These are phyloP conservation scores for Sordariomycetes sp. DNA, from an alignment of 2,329 filamentous ascomycete species.

Conservation along the genomic window DNA sequence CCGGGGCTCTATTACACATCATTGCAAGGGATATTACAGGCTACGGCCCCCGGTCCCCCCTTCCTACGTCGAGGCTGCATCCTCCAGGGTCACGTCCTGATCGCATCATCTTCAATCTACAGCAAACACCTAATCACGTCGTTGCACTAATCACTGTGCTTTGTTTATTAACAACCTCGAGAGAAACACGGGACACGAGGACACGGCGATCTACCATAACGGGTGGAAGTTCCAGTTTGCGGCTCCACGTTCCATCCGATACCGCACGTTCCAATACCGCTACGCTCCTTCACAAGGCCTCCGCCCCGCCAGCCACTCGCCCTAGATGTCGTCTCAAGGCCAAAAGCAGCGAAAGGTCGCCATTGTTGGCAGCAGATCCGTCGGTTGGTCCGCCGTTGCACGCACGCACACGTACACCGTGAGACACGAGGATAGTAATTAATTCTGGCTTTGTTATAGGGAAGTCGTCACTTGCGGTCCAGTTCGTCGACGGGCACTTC, in stretches of 20 bases:
- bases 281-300: not conserved
- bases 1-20: not conserved
- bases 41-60: not conserved
- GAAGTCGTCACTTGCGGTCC: conserved; percentile 94
- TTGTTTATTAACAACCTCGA: too few species aligned
- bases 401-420: not conserved
- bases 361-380: conserved; percentile 87
- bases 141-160: too few species aligned
- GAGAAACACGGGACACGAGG: too few species aligned
- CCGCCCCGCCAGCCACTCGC: not conserved
- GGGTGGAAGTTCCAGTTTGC: not conserved
- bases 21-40: not conserved
- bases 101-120: too few species aligned
- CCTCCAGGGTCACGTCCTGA: not conserved
- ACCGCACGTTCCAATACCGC: not conserved
- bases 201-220: not conserved
- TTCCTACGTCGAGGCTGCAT: not conserved
- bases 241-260: not conserved
- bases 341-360: conserved; percentile 87
- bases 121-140: too few species aligned
- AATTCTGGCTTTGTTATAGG: conserved; percentile 35
- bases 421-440: not conserved
- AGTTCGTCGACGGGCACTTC: conserved; percentile 95
- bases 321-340: conserved; percentile 41
- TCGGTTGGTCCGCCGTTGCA: conserved; percentile 26